Base-by-base conservation (phyloP, 2,329 filamentous ascomycete genomes). In the Colletotrichum ledebouriae region DNA sequence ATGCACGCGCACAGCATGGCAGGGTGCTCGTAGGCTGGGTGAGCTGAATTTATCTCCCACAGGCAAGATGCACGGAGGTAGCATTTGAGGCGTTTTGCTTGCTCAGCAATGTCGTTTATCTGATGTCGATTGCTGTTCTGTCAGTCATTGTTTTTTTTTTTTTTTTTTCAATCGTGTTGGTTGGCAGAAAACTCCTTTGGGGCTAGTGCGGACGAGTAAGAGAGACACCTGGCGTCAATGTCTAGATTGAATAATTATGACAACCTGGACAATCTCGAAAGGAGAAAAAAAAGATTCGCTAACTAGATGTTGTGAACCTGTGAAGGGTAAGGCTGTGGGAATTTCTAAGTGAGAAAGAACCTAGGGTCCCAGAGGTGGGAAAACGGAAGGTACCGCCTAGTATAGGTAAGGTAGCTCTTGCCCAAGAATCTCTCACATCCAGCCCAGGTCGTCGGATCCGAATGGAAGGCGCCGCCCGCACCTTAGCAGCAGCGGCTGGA, bases 391-490 rank as follows among this genome's bases (percentile, higher is more conserved):
- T 20, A 29, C 46, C 46, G 22, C 29, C 22, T 25, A 25, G 25
- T 25, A 5, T 25, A 25, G 22, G 22, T 17, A 22, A 22, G 22
- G 22, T 25, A 25, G 25, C 33, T n/a, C 49, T 42, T 52, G 29
- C 33, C 46, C 17, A n/a, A 25, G 33, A n/a, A 29, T 29, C 29
- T 29, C 29, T 12, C n/a, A 47, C 11, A 10, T 37, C 17, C n/a
- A 17, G n/a, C 20, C 64, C 64, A 63, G 25, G 34, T 39, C 17
- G 25, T 41, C 59, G 64, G 64, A 57, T 58, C 52, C 64, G 59
- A 63, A 67, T 39, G 41, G 56, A 25, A 37, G 37, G 37, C 10
- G 13, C 37, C 37, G 37, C 25, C 25, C 25, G 25, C 25, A 25
- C 25, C 25, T 25, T 5, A 4, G 3, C 4, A 25, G 25, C 25